Percentiles rank a stretch among this genome's conserved stretches.
Evolutionary conservation across 257 asterid genomes (phyloP).

Genomic region (Solanum pinnatisectum): DNA sequence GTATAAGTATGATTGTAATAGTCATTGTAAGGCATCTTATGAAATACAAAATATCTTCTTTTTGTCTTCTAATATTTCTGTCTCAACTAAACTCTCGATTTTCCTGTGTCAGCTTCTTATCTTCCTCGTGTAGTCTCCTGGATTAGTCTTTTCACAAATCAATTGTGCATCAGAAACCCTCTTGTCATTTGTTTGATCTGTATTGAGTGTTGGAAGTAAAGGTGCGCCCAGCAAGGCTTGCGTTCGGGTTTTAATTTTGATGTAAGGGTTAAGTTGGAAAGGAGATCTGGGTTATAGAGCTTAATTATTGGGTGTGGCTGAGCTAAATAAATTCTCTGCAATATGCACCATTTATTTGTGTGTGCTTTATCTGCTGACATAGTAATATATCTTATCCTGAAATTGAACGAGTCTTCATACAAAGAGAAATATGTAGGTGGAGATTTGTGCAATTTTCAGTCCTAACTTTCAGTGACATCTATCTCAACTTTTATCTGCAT

Average conservation of each 20-base stretch:
- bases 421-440: neutral
- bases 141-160: neutral
- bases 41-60: neutral
- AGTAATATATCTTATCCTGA: neutral
- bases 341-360: neutral
- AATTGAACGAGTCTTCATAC: neutral
- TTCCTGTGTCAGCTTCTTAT: neutral
- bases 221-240: neutral
- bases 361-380: neutral
- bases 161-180: neutral
- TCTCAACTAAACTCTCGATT: neutral
- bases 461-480: neutral
- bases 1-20: neutral
- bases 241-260: neutral
- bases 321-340: neutral
- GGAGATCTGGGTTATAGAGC: neutral
- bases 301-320: neutral
- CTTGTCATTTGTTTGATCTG: neutral
- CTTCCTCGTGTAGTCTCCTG: neutral
- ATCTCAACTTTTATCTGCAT: neutral
- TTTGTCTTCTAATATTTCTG: neutral
- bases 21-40: neutral
- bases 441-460: neutral
- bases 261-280: neutral
- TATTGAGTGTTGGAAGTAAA: neutral